phyloP scores from a whole-genome alignment of 768 basidiomycete species.

The Suillus subluteus region DNA sequence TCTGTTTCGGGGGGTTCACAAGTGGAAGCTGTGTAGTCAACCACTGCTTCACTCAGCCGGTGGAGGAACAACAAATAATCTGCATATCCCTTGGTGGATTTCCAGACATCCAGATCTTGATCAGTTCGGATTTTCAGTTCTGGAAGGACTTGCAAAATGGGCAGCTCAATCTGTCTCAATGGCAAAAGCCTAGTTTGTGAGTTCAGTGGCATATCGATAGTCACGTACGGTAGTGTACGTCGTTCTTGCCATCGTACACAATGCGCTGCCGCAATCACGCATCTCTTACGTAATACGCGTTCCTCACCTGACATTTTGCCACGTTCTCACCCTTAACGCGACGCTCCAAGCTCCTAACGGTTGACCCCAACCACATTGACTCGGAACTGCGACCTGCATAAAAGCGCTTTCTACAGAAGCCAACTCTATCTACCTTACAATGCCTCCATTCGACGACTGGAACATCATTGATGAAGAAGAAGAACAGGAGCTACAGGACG shows the following conservation, averaged over 20 bases:
- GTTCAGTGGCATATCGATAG: constrained; percentile 17
- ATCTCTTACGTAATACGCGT: constrained; percentile 30
- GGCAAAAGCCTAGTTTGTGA: constrained; percentile 21
- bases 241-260: neutral
- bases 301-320: constrained; percentile 7
- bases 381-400: neutral
- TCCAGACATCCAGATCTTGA: constrained; percentile 75
- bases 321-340: constrained; percentile 10
- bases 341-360: constrained; percentile 15
- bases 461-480: constrained; percentile 80
- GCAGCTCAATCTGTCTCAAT: constrained; percentile 36
- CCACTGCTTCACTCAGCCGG: constrained; percentile 76
- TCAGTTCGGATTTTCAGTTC: constrained; percentile 70
- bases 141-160: constrained; percentile 37
- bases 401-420: neutral
- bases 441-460: constrained; percentile 83
- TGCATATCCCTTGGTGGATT: constrained; percentile 64
- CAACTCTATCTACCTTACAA: constrained; percentile 24
- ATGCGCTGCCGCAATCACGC: neutral
- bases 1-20: constrained; percentile 21
- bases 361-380: constrained; percentile 1
- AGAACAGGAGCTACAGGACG: constrained; percentile 79
- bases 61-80: constrained; percentile 79
- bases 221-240: no score
- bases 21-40: constrained; percentile 62